A percentile compares a stretch with the other conserved stretches of the same genome.
Evolutionary conservation across 441 rosid species (phyloP).

Genomic region (Francoa sonchifolia): DNA sequence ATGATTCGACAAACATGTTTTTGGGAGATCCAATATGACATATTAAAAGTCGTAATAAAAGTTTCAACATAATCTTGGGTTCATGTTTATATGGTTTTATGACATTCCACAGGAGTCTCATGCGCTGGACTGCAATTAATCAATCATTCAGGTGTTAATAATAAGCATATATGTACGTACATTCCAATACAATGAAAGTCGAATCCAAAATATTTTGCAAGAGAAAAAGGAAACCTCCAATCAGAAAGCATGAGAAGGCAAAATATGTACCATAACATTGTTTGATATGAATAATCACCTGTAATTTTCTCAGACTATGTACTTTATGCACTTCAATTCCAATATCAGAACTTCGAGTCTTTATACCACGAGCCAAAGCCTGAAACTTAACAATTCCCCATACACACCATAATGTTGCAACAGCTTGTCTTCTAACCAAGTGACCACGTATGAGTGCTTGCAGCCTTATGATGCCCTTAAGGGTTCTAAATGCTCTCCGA

Average conservation of each 20-base stretch:
- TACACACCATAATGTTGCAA: constrained; percentile 49
- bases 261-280: background rate
- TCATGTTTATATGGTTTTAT: no score
- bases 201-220: no score
- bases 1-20: no score
- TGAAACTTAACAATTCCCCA: constrained; percentile 49
- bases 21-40: no score
- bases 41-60: no score
- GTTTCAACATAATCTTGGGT: no score
- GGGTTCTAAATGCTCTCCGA: constrained; percentile 40
- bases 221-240: no score
- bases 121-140: no score
- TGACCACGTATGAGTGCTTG: constrained; percentile 62
- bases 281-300: constrained; percentile 28
- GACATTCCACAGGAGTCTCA: no score
- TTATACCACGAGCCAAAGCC: constrained; percentile 39
- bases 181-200: no score
- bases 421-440: constrained; percentile 61
- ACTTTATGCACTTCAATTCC: constrained; percentile 26
- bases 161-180: no score
- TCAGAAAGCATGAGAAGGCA: constrained; percentile 1
- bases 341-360: constrained; percentile 33
- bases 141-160: no score
- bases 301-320: constrained; percentile 19
- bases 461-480: constrained; percentile 42